A percentile compares a stretch with the other conserved stretches of the same genome.
Evolutionary conservation across 768 basidiomycete species (phyloP).

Genomic region (Leccinum imitatum): DNA sequence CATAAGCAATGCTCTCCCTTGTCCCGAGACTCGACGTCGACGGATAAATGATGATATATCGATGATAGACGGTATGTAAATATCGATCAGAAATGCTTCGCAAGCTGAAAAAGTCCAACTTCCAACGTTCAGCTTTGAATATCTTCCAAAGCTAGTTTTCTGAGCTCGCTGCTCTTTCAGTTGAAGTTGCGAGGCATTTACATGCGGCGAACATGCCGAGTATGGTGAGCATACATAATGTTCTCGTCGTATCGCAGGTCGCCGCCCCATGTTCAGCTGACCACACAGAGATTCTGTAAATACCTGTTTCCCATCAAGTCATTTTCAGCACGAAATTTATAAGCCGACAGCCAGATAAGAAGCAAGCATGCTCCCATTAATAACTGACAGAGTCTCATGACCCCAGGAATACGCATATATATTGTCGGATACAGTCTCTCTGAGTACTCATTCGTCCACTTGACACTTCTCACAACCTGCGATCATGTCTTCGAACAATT

Average conservation of each 20-base stretch:
- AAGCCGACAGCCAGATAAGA: background rate
- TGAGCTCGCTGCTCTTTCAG: background rate
- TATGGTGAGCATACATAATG: background rate
- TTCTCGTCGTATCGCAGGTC: background rate
- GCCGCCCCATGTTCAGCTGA: background rate
- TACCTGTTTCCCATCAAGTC: background rate
- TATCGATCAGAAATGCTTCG: background rate
- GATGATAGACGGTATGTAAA: background rate
- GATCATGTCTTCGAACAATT: constrained; percentile 16
- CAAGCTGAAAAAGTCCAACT: background rate
- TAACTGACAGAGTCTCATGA: constrained; percentile 1
- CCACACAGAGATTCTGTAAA: background rate
- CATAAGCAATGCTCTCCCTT: too few relatives aligned
- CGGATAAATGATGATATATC: background rate
- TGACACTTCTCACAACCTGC: background rate
- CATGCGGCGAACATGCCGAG: background rate
- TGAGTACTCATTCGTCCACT: constrained; percentile 35
- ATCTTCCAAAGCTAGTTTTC: background rate
- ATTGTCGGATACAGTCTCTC: constrained; percentile 15
- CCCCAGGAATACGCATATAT: constrained; percentile 26
- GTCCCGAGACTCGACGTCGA: too few relatives aligned
- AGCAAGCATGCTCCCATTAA: background rate
- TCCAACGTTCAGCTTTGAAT: background rate
- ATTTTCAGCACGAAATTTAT: background rate
- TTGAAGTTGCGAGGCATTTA: background rate